A percentile compares a stretch with the other conserved stretches of the same genome.
These are phyloP conservation scores for Skeletonema costatum DNA, from an alignment of 108 stramenopile species.

Conservation along the genomic window DNA sequence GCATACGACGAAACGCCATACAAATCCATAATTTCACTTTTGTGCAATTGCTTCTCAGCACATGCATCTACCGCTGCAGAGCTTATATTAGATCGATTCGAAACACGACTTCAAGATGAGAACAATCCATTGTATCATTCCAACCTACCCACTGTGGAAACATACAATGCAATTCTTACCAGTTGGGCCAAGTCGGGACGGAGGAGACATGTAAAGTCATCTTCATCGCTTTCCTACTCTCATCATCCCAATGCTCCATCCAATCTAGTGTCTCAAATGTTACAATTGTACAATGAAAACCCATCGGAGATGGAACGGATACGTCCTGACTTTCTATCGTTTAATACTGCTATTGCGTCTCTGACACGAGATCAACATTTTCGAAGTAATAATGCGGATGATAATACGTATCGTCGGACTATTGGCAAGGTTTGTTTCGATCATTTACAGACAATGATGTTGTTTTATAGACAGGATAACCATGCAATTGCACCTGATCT, in stretches of 20 bases:
- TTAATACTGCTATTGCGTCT: slow-evolving; percentile 34
- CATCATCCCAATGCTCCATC: slow-evolving; percentile 29
- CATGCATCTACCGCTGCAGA: slow-evolving; percentile 39
- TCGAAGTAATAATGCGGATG: neutral
- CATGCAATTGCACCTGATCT: slow-evolving; percentile 31
- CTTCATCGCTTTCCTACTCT: slow-evolving; percentile 3
- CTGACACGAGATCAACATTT: slow-evolving; percentile 13
- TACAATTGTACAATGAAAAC: slow-evolving; percentile 13
- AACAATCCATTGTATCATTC: slow-evolving; percentile 1
- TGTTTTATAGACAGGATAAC: slow-evolving; percentile 19
- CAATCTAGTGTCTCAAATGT: slow-evolving; percentile 38
- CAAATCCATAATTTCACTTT: slow-evolving; percentile 31
- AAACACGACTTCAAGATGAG: slow-evolving; percentile 4
- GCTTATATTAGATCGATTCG: slow-evolving; percentile 29
- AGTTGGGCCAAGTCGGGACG: slow-evolving; percentile 19
- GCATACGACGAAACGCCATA: slow-evolving; percentile 16
- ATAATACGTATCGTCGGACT: neutral
- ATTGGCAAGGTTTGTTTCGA: slow-evolving; percentile 18
- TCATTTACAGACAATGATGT: slow-evolving; percentile 30
- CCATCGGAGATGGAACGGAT: slow-evolving; percentile 14
- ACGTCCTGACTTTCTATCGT: slow-evolving; percentile 31
- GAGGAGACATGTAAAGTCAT: neutral
- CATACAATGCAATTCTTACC: slow-evolving; percentile 40
- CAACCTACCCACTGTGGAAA: slow-evolving; percentile 34
- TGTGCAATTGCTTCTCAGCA: slow-evolving; percentile 26